Conservation (phyloP, 2,329 filamentous ascomycete species). For the Penicillium digitatum region DNA sequence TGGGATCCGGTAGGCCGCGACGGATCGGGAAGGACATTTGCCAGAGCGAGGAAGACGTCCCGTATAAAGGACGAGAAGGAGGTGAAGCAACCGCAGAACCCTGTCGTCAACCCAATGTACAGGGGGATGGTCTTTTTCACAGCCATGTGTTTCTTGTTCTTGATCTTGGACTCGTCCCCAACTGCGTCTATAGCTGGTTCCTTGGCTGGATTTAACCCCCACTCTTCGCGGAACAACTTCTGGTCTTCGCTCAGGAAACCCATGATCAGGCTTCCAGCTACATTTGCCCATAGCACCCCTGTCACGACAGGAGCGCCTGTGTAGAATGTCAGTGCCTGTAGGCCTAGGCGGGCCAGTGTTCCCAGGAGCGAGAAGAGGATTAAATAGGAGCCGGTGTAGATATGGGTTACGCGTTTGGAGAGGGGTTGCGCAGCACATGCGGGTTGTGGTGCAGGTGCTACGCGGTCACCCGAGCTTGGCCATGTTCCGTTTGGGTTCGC, state of each 20-base stretch:
- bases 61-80: slow-evolving; percentile 83
- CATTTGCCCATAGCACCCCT: slow-evolving; percentile 80
- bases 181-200: slow-evolving; percentile 21
- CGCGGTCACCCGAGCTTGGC: slow-evolving; percentile 11
- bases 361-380: slow-evolving; percentile 81
- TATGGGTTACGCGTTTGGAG: slow-evolving; percentile 53
- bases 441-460: slow-evolving; percentile 9
- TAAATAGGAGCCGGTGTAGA: slow-evolving; percentile 76
- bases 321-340: slow-evolving; percentile 76
- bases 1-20: slow-evolving; percentile 36
- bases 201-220: slow-evolving; percentile 44
- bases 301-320: slow-evolving; percentile 71
- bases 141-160: slow-evolving; percentile 53
- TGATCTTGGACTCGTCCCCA: not conserved
- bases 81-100: slow-evolving; percentile 85
- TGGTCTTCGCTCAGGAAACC: slow-evolving; percentile 80
- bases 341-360: slow-evolving; percentile 74
- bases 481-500: slow-evolving; percentile 2
- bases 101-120: slow-evolving; percentile 80
- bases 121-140: slow-evolving; percentile 82
- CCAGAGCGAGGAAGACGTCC: slow-evolving; percentile 72
- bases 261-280: slow-evolving; percentile 75
- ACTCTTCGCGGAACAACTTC: slow-evolving; percentile 67
- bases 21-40: slow-evolving; percentile 64
- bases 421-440: slow-evolving; percentile 24